These are phyloP conservation scores for Diplodia intermedia DNA, from an alignment of 2,329 filamentous ascomycete species.

Conservation along the genomic window DNA sequence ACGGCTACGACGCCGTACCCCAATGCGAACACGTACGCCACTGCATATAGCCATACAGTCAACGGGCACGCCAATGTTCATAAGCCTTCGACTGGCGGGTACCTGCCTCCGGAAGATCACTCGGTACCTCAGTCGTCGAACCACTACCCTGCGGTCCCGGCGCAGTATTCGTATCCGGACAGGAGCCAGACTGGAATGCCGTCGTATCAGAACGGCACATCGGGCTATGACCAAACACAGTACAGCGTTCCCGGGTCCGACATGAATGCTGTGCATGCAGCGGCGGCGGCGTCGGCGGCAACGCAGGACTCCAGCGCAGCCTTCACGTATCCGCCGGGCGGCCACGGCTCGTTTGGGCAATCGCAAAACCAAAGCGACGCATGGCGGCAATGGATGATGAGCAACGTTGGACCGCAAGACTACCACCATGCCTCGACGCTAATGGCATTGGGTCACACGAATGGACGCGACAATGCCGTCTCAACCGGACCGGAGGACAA, in stretches of 20 bases:
- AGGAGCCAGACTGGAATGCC: constrained; percentile 38
- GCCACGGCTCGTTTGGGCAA: constrained; percentile 35
- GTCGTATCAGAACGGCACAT: constrained; percentile 37
- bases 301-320: constrained; percentile 38
- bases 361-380: constrained; percentile 40
- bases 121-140: constrained; percentile 35
- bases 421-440: constrained; percentile 49
- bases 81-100: constrained; percentile 7
- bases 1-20: constrained; percentile 35
- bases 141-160: constrained; percentile 38
- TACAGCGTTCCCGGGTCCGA: constrained; percentile 39
- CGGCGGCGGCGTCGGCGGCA: constrained; percentile 36
- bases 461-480: constrained; percentile 18
- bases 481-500: constrained; percentile 14
- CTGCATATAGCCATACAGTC: constrained; percentile 11
- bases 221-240: constrained; percentile 41
- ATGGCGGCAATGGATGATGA: constrained; percentile 48
- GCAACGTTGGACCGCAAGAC: constrained; percentile 38
- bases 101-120: constrained; percentile 26
- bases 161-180: constrained; percentile 41
- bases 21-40: constrained; percentile 19
- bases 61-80: constrained; percentile 14
- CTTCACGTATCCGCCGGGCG: constrained; percentile 38
- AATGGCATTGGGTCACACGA: constrained; percentile 41
- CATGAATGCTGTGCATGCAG: constrained; percentile 40